Evolutionary conservation across 768 basidiomycete genomes (phyloP), one percentile per base, ranked within the genome.

Genomic region (Hemileccinum rubropunctum): DNA sequence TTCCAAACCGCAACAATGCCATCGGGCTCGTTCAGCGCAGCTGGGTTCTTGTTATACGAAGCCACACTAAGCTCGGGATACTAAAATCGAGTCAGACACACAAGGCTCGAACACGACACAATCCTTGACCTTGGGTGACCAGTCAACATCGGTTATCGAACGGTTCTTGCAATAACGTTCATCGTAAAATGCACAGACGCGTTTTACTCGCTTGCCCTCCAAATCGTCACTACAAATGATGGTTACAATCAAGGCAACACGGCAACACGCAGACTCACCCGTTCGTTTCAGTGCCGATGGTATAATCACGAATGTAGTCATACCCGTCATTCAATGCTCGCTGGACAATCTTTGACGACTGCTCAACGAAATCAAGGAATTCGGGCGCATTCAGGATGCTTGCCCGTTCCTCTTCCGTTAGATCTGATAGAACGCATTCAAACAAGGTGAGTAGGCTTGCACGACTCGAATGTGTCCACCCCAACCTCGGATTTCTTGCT

Each of bases 1-100:
- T 98, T 98, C 97, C 97, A 99, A 4, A 99, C 88, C 2, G 91
- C 91, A 21, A 95, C 97, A 46, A 98, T 86, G 9, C 97, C 97
- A 57, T 98, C 95, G 0, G 97, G 95, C 64, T 98, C 97, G 58
- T 97, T 95, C 40, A 93, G 68, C 0, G 93, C 90, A 4, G 88
- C 84, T 6, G 92, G 86, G 59, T 98, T 98, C 75, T 97, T 98
- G 76, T 98, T 99, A 65, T 99, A 99, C 4, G 97, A 89, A 0
- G 97, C 94, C 17, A 91, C 91, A 51, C 87, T 90, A 21, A 99
- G 80, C 69, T 99, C 97, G 7, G 94, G 95, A 61, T 91, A 98
- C 95, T 98, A 45, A 7, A 15, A 52, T 35, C 34, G 4, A 18
- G 45, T 50, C 43, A 53, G 45, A 40, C n/a, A 40, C n/a, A 10